Base-by-base conservation (phyloP, 495 filamentous ascomycete species). In the Podospora appendiculata region DNA sequence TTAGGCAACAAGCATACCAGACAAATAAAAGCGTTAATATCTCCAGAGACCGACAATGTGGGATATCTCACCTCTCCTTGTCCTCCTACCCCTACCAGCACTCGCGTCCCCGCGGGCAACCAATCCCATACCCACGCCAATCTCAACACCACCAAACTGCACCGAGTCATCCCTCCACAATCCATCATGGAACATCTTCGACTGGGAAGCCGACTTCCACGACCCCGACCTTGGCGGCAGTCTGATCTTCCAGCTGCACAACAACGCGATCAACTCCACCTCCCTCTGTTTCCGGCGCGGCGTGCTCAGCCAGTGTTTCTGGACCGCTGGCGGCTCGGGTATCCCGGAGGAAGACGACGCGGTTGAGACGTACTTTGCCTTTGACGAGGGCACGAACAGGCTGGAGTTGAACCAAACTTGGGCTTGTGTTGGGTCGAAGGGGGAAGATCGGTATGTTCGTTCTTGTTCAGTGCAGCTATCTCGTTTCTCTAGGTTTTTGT, bases 191-290 rank as follows among this genome's bases (percentile, higher is more conserved):
- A 17, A 18, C 34, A 40, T 48, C 7, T 17, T 33, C 9, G 46
- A 48, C 46, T 48, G 46, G 46, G 18, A 6, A 8, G 34, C 34
- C 6, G 46, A 48, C 34, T 13, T 38, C 34, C 8, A 10, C 9
- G 35, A 39, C 4, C 34, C 35, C 12, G 33, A 17, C 17, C 12
- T 17, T 5, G 46, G 46, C n/a, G 46, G 35, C 16, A 48, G 46
- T 16, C 14, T 48, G 12, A 48, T 48, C 6, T 48, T 48, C 46
- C 34, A 16, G 34, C 36, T 48, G 14, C 34, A 19, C 16, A 48
- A 48, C 34, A 48, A 39, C 16, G 46, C 35, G 7, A 40, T n/a
- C 46, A 40, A 48, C 46, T 48, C n/a, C 35, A 48, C 34, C n/a
- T 14, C 35, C 14, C 33, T 48, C n/a, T 48, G 46, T 10, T 48